Base-by-base conservation (phyloP, 805 yeast genomes). In the Kazachstania viticola region DNA sequence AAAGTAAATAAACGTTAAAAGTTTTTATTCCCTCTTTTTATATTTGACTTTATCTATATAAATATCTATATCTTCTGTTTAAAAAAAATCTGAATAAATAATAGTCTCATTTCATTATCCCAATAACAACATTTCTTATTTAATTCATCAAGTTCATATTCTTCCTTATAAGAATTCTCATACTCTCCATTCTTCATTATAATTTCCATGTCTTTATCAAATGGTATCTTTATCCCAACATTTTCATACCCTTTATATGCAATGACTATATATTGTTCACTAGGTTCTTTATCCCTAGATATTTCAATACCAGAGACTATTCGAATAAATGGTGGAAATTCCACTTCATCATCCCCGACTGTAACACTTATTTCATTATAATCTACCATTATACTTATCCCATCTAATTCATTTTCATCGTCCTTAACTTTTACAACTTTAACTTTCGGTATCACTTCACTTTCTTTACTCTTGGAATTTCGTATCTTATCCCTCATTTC, bases 241-340 rank as follows among this genome's bases (percentile, higher is more conserved):
- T 77, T 83, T 38, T 84, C 88, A 53, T 83, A 91, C 2, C 96
- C 96, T 51, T 84, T 95, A 3, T 79, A 91, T n/a, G 85, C 75
- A 0, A 87, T 58, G 9, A 87, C 75, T 40, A 91, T 45, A 50
- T 76, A 87, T 55, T 62, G 59, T 25, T 61, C 56, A 31, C 62
- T 59, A 1, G 64, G 61, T 21, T 67, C 60, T 31, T 71, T 72
- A 45, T 68, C 71, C 4, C 64, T 58, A 6, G 60, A 51, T 32
- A 76, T 75, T 45, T 91, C 97, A 46, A 70, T 75, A 19, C 77
- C 71, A 25, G 83, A 73, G 81, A 87, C 79, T 27, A 88, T 57
- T 33, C 95, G 62, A 7, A 47, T 40, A 54, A 73, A 79, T 30
- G 72, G 61, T 9, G 95, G 94, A 23, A 26, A 37, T 1, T 30